Conservation (phyloP, 1,139 yeast genomes). For the Lodderomyces beijingensis region DNA sequence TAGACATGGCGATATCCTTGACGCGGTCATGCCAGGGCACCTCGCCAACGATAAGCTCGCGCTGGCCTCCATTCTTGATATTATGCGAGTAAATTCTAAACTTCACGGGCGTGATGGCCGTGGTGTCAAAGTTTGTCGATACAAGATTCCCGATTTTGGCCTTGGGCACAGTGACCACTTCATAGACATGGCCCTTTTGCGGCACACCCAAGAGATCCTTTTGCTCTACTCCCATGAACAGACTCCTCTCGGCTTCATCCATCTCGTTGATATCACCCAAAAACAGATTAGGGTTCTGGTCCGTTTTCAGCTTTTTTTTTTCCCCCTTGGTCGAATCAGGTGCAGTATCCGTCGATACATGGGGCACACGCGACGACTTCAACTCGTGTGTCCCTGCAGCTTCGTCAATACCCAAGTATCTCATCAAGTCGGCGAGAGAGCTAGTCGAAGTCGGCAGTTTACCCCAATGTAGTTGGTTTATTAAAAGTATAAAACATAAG, state of each 20-base stretch:
- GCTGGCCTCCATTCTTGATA: slow-evolving; percentile 33
- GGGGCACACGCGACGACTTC: not conserved
- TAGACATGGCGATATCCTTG: slow-evolving; percentile 24
- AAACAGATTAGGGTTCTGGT: not conserved
- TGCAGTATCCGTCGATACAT: not conserved
- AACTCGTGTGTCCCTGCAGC: not conserved
- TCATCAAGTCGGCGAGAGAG: not conserved
- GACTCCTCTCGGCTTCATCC: too few species aligned
- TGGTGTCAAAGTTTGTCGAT: slow-evolving; percentile 12
- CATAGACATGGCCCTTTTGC: slow-evolving; percentile 5
- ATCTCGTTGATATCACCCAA: too few species aligned
- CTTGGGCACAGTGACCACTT: slow-evolving; percentile 17
- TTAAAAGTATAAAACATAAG: too few species aligned
- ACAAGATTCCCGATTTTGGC: slow-evolving; percentile 17
- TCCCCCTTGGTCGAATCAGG: not conserved
- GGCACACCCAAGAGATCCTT: slow-evolving; percentile 8
- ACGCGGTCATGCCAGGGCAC: slow-evolving; percentile 26
- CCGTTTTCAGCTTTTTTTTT: not conserved
- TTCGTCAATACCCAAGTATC: not conserved
- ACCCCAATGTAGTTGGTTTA: not conserved
- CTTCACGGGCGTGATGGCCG: slow-evolving; percentile 15
- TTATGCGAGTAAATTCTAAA: slow-evolving; percentile 39
- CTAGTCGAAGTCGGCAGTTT: not conserved
- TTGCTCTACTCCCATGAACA: too few species aligned
- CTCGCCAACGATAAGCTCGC: slow-evolving; percentile 26